Evolutionary conservation across 257 asterid genomes (phyloP).

Genomic region (Marsdenia floribunda): DNA sequence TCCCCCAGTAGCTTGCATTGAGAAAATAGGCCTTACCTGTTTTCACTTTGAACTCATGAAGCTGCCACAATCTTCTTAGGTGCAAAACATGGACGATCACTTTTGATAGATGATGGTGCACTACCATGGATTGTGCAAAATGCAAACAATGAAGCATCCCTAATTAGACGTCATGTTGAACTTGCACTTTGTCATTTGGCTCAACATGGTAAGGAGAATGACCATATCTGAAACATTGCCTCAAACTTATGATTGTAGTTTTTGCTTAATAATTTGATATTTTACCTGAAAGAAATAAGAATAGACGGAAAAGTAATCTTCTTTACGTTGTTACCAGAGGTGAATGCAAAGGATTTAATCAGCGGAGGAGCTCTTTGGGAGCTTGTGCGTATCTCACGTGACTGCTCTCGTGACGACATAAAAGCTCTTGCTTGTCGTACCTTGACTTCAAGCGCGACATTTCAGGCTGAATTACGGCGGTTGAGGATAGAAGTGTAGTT

Average conservation of each 20-base stretch:
- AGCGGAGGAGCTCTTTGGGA: constrained; percentile 99
- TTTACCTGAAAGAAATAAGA: too few species aligned
- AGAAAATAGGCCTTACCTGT: background rate
- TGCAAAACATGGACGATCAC: constrained; percentile 64
- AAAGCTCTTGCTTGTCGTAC: constrained; percentile 90
- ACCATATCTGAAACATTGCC: background rate
- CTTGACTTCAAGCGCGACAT: constrained; percentile 75
- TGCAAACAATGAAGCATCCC: constrained; percentile 66
- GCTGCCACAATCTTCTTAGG: constrained; percentile 34
- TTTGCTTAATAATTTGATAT: background rate
- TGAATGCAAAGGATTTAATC: constrained; percentile 83
- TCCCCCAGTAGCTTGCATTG: background rate
- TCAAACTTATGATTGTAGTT: background rate
- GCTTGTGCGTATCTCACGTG: constrained; percentile 95
- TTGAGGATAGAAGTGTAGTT: constrained; percentile 71
- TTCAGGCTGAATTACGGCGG: constrained; percentile 76
- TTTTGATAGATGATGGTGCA: constrained; percentile 85
- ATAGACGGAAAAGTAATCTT: background rate
- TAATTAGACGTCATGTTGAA: constrained; percentile 70
- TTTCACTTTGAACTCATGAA: constrained; percentile 3
- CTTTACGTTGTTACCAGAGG: constrained; percentile 43
- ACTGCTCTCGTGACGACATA: constrained; percentile 94
- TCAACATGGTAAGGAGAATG: constrained; percentile 53
- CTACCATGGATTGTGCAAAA: constrained; percentile 84
- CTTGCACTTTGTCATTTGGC: constrained; percentile 84